phyloP scores from a whole-genome alignment of 1,139 yeast genomes.

The Magnusiomyces ingens region DNA sequence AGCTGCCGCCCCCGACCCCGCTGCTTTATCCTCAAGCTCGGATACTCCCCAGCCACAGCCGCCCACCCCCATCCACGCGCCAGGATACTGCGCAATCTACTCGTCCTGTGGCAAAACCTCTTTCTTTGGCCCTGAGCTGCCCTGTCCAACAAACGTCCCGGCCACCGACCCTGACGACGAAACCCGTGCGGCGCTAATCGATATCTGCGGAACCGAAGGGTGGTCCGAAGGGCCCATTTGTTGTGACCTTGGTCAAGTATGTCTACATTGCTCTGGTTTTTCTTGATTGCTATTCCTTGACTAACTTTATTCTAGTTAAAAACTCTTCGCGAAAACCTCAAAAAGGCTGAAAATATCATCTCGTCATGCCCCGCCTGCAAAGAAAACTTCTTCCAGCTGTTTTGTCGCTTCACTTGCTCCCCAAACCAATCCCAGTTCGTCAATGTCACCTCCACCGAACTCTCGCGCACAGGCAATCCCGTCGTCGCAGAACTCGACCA shows the following conservation, averaged over 20 bases:
- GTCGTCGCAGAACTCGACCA: conserved; percentile 69
- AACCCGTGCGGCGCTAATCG: conserved; percentile 43
- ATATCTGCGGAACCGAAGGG: conserved; percentile 60
- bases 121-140: conserved; percentile 70
- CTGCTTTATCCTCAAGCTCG: no score
- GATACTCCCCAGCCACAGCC: not conserved
- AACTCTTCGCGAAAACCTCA: conserved; percentile 47
- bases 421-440: conserved; percentile 74
- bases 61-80: conserved; percentile 26
- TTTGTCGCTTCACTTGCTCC: conserved; percentile 88
- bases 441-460: conserved; percentile 51
- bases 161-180: conserved; percentile 45
- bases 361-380: conserved; percentile 94
- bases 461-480: conserved; percentile 48
- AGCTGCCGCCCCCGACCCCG: no score
- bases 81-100: conserved; percentile 44
- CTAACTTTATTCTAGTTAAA: conserved; percentile 16
- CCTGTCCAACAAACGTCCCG: conserved; percentile 56
- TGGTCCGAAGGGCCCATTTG: conserved; percentile 49
- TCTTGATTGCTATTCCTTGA: not conserved
- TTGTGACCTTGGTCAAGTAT: conserved; percentile 48
- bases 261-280: not conserved
- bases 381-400: conserved; percentile 74
- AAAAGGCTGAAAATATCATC: conserved; percentile 70
- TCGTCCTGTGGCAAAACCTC: conserved; percentile 68